Base-by-base conservation (phyloP, 495 filamentous ascomycete species). In the Aspergillus funiculosus region DNA sequence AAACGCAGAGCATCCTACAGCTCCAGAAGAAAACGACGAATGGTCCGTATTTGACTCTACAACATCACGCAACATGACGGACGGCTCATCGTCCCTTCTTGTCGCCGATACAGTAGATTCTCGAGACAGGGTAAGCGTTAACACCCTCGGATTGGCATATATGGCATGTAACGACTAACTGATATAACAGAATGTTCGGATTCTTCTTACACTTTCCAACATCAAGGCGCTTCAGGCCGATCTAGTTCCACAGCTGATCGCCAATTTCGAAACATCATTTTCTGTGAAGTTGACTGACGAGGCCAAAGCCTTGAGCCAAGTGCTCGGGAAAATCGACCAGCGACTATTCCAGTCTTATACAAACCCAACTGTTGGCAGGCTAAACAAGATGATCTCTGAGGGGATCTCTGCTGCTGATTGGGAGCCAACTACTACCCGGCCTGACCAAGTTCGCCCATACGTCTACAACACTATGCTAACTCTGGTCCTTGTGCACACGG, bases 341-440 rank as follows among this genome's bases (percentile, higher is more conserved):
- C 80, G 85, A 6, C 80, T 97, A 28, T 97, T 97, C 78, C 76
- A 87, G 52, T 85, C 89, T 7, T 98, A 94, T 69, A 90, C 87
- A 19, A 75, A 76, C 5, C 89, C 89, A 0, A 79, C 82, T 4
- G 72, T 86, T 39, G 72, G 76, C 2, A 58, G 57, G 8, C 65
- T 96, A 30, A 68, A 77, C 26, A 64, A 67, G 20, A 83, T 81
- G 17, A 83, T 97, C 58, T 65, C 70, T 40, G 60, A 74, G n/a
- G 87, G 88, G 45, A 78, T 97, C 42, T 64, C 75, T 26, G 71
- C 79, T 15, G 71, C 86, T 0, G 64, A 73, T 51, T 97, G 91
- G 91, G 67, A 75, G 1, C 85, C 87, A 0, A 51, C 70, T 0
- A 68, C 75, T 8, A 67, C 63, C 44, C 80, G 82, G 18, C 89